phyloP scores from a whole-genome alignment of 2,329 filamentous ascomycete genomes.

The Aotearoamyces nothofagi region DNA sequence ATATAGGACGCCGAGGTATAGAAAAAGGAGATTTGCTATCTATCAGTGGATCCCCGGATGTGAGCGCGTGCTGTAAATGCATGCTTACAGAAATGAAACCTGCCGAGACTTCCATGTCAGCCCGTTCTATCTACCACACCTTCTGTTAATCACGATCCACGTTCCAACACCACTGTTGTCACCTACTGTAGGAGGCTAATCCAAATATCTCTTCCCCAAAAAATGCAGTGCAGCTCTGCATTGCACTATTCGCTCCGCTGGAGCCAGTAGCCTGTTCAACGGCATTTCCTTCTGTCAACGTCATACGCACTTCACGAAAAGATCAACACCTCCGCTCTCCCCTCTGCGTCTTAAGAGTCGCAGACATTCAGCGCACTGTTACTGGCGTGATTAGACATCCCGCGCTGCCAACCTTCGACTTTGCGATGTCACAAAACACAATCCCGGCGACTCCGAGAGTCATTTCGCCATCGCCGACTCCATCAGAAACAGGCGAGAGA shows the following conservation, averaged over 20 bases:
- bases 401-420: slow-evolving; percentile 42
- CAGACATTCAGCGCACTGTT: slow-evolving; percentile 32
- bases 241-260: slow-evolving; percentile 35
- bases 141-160: too few species aligned
- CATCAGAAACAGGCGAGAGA: slow-evolving; percentile 37
- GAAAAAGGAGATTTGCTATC: too few species aligned
- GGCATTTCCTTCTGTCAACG: slow-evolving; percentile 12
- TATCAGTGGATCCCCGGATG: too few species aligned
- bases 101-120: too few species aligned
- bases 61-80: too few species aligned
- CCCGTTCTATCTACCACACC: too few species aligned
- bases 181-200: too few species aligned
- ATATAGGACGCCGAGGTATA: too few species aligned
- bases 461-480: slow-evolving; percentile 75
- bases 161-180: too few species aligned
- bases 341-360: slow-evolving; percentile 31
- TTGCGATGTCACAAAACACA: slow-evolving; percentile 23
- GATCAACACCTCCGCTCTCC: slow-evolving; percentile 33
- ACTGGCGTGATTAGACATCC: slow-evolving; percentile 40
- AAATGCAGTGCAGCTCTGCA: slow-evolving; percentile 43
- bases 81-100: too few species aligned
- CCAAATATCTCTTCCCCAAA: too few species aligned
- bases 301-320: slow-evolving; percentile 28
- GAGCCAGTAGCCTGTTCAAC: slow-evolving; percentile 32
- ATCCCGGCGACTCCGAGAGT: slow-evolving; percentile 73